A percentile compares a stretch with the other conserved stretches of the same genome.
phyloP scores from a whole-genome alignment of 1,284 basidiomycete genomes.

The Cryptococcus deneoformans region DNA sequence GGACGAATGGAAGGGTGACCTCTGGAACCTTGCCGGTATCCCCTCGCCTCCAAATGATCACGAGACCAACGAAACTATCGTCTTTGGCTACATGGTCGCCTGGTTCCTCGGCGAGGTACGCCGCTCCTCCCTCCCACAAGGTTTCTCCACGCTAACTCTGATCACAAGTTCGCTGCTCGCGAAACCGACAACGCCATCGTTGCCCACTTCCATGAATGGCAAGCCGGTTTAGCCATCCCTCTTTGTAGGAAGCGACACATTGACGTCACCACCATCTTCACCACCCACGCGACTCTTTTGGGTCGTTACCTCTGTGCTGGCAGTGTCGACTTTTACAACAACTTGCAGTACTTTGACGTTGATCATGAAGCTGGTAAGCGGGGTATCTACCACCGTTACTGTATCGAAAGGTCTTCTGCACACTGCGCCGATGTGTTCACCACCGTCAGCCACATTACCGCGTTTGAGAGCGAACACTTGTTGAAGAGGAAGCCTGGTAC shows the following conservation, averaged over 20 bases:
- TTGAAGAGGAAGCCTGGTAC: conserved; percentile 85
- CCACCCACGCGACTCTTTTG: conserved; percentile 96
- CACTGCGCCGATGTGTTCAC: conserved; percentile 98
- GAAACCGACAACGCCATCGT: conserved; percentile 81
- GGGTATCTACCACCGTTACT: conserved; percentile 89
- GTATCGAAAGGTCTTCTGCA: conserved; percentile 89
- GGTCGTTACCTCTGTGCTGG: conserved; percentile 98
- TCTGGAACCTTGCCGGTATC: conserved; percentile 98
- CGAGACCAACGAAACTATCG: conserved; percentile 98
- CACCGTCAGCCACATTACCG: conserved; percentile 96
- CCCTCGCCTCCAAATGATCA: conserved; percentile 93
- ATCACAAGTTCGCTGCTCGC: conserved; percentile 66
- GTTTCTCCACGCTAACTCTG: neutral
- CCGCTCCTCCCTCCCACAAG: neutral
- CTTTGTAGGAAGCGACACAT: conserved; percentile 94
- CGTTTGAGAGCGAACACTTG: conserved; percentile 93
- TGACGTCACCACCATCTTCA: conserved; percentile 97
- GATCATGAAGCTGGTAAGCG: conserved; percentile 99
- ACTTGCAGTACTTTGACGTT: conserved; percentile 98
- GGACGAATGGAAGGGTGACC: conserved; percentile 97
- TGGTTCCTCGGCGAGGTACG: conserved; percentile 97
- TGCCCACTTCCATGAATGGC: conserved; percentile 99
- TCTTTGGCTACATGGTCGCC: conserved; percentile 98
- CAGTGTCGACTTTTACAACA: conserved; percentile 98
- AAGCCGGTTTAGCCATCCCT: conserved; percentile 94